Conservation (phyloP, 2,329 filamentous ascomycete species). For the Fusarium ambrosium region DNA sequence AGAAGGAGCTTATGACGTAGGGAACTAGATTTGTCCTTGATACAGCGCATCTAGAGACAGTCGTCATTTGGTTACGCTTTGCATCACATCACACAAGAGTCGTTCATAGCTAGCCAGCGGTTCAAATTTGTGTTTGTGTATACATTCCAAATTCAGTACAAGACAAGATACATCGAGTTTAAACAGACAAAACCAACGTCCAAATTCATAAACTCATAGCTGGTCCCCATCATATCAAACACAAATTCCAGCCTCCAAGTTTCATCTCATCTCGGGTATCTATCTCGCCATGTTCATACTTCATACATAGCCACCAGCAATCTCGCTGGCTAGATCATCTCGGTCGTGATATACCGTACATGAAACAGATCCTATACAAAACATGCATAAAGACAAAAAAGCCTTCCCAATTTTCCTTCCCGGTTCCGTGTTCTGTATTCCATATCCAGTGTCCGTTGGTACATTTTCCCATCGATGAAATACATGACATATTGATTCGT, state of each 20-base stretch:
- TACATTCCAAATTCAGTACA: background rate
- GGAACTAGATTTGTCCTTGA: background rate
- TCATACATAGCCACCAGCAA: constrained; percentile 1
- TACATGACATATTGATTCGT: background rate
- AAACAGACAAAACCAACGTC: background rate
- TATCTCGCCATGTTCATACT: constrained; percentile 19
- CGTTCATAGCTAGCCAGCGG: background rate
- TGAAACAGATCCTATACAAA: constrained; percentile 23
- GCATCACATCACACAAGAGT: constrained; percentile 5
- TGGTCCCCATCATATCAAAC: background rate
- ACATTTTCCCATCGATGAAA: constrained; percentile 7
- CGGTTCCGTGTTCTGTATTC: constrained; percentile 35
- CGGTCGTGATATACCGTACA: constrained; percentile 28
- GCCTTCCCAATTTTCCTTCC: constrained; percentile 10
- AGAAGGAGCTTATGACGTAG: constrained; percentile 50
- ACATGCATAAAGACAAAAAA: constrained; percentile 15
- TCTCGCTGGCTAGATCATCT: background rate
- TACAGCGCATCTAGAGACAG: constrained; percentile 11
- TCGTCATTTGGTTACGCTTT: constrained; percentile 1
- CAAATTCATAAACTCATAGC: background rate
- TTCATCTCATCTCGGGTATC: constrained; percentile 35
- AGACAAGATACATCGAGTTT: background rate
- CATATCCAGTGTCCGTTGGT: constrained; percentile 10
- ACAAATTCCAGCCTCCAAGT: background rate
- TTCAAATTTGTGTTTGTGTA: background rate